phyloP scores from a whole-genome alignment of 2,329 filamentous ascomycete species.

The Rutstroemia sp. region DNA sequence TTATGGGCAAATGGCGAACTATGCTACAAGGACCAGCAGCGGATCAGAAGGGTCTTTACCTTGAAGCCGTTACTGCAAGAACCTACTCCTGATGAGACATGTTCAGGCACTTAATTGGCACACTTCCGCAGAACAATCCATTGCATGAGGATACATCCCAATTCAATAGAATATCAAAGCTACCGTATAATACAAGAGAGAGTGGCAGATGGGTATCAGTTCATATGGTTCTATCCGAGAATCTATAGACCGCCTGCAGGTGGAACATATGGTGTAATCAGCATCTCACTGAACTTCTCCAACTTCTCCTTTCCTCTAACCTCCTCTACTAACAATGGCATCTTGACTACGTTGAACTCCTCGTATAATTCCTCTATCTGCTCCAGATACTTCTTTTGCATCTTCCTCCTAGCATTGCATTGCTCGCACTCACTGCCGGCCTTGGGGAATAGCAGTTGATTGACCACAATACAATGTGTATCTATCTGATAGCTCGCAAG shows the following conservation, averaged over 20 bases:
- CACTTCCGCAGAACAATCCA: too few relatives aligned
- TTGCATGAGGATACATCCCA: too few relatives aligned
- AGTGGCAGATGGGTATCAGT: conserved; percentile 4
- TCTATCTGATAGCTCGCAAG: conserved; percentile 89
- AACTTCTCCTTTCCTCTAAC: conserved; percentile 91
- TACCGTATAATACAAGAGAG: neutral
- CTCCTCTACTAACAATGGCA: conserved; percentile 93
- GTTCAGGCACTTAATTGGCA: too few relatives aligned
- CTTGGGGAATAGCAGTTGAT: conserved; percentile 91
- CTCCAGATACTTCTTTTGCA: conserved; percentile 99
- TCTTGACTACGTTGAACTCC: conserved; percentile 98
- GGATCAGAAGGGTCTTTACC: neutral
- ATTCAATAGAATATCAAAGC: neutral
- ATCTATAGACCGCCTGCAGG: conserved; percentile 37
- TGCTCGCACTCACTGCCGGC: conserved; percentile 82
- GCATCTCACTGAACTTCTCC: conserved; percentile 83
- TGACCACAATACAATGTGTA: conserved; percentile 95
- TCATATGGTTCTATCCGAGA: neutral
- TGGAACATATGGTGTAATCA: conserved; percentile 67
- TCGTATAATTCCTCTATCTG: conserved; percentile 98
- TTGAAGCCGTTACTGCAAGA: neutral
- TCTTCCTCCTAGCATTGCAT: conserved; percentile 88
- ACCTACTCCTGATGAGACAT: neutral
- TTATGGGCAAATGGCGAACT: conserved; percentile 11
- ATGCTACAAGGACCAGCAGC: neutral